Evolutionary conservation across 495 filamentous ascomycete genomes (phyloP), one percentile per base, ranked within the genome.

Genomic region (Neurospora sp.): DNA sequence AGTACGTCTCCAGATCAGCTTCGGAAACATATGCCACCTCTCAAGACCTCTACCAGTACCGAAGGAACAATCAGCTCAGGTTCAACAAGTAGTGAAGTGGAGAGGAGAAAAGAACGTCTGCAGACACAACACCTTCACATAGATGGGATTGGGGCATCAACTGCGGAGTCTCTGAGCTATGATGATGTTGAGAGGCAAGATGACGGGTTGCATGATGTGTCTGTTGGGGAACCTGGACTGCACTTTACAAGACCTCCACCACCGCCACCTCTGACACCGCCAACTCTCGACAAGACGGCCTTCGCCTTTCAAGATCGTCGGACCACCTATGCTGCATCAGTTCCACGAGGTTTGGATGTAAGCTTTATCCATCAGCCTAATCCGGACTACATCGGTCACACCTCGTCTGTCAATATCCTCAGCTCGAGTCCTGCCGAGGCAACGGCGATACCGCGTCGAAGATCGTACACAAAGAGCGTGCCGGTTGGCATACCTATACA

Each of bases 401-500:
- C 84, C 0, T 81, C 78, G 1, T 81, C 83, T 0, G 75, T 77
- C 5, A 75, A 76, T 60, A 62, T 77, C 14, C 73, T 70, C 41
- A 73, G 76, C 60, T 76, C 79, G 4, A 81, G 78, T 70, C 76
- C 77, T 69, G 74, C 73, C 46, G 77, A 75, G 66, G 76, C 79
- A 23, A 77, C 78, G 6, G 76, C 78, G 0, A 79, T 79, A 38
- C 78, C 83, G 12, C 78, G 80, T 23, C 79, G 81, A n/a, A 79
- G 79, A 74, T 84, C 84, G 5, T 86, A 85, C 76, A 82, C 81
- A 66, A 85, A 76, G 74, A 80, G 77, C 40, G 39, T 85, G 5
- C 78, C 85, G 20, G 75, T 85, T 16, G 78, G 82, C 4, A 77
- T 82, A 27, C 78, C 81, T 9, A 75, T 73, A 14, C 72, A 77